Evolutionary conservation across 2,329 filamentous ascomycete genomes (phyloP).

Genomic region (Pestalotiopsis sp.): DNA sequence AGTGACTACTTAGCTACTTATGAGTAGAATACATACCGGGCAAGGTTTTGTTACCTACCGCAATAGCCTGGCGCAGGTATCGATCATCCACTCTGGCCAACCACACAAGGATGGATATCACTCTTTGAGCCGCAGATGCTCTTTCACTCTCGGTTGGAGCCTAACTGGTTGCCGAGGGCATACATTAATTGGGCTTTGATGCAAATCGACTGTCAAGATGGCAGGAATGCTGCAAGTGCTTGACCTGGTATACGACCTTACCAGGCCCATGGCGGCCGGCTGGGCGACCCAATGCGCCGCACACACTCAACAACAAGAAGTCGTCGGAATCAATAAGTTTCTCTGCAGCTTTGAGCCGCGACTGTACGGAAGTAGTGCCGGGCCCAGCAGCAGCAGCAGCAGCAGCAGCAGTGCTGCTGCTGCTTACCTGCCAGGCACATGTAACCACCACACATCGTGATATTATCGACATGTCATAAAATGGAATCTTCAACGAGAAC

Average conservation of each 20-base stretch:
- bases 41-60: neutral
- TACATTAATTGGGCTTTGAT: slow-evolving; percentile 10
- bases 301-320: neutral
- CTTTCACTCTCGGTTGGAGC: neutral
- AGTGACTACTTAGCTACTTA: neutral
- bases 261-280: neutral
- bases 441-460: slow-evolving; percentile 19
- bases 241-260: neutral
- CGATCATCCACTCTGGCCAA: neutral
- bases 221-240: slow-evolving; percentile 8
- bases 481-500: neutral
- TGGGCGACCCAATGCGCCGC: neutral
- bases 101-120: neutral
- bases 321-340: neutral
- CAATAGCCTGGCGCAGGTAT: neutral
- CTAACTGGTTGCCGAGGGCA: slow-evolving; percentile 2
- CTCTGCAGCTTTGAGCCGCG: neutral
- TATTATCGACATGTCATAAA: slow-evolving; percentile 17
- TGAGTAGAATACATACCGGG: neutral
- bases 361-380: neutral
- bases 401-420: slow-evolving; percentile 14
- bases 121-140: slow-evolving; percentile 6
- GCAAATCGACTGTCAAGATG: slow-evolving; percentile 1
- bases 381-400: neutral
- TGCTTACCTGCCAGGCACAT: slow-evolving; percentile 26